A percentile compares a stretch with the other conserved stretches of the same genome.
Conservation (phyloP, 306 rosid genomes). For the Cucumis sativus region DNA sequence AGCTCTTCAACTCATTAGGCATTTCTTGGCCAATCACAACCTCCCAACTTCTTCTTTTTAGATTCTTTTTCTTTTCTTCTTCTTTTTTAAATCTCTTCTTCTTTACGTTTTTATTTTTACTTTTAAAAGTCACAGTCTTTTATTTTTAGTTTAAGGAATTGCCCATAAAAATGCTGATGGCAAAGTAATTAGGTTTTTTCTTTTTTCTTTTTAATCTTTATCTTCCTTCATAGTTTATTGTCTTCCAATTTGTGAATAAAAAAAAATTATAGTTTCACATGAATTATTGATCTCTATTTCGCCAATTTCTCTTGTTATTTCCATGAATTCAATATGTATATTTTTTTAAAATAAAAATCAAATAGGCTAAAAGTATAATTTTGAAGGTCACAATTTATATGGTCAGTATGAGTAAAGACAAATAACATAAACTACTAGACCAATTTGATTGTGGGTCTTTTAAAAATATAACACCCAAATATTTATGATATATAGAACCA, state of each 20-base stretch:
- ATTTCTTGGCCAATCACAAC: slow-evolving; percentile 17
- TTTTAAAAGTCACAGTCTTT: no score
- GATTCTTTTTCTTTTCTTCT: not conserved
- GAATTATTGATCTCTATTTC: no score
- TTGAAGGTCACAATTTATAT: no score
- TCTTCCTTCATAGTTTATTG: not conserved
- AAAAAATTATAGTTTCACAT: not conserved
- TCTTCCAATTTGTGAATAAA: not conserved
- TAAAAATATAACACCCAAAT: no score
- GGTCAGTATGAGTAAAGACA: no score
- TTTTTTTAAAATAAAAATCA: no score
- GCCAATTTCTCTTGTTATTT: not conserved
- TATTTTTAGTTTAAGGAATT: not conserved
- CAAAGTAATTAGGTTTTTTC: not conserved
- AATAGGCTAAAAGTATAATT: no score
- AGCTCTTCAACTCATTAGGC: slow-evolving; percentile 19
- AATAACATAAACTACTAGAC: no score
- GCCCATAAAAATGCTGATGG: not conserved
- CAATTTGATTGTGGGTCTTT: no score
- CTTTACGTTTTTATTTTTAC: not conserved
- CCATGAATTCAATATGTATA: no score
- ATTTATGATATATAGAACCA: no score
- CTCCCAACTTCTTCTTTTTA: slow-evolving; percentile 22
- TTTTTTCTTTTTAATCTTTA: no score
- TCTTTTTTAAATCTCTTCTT: not conserved